These are phyloP conservation scores for Backusella psychrophila DNA, from an alignment of 192 early-diverging fungal species.

Conservation along the genomic window DNA sequence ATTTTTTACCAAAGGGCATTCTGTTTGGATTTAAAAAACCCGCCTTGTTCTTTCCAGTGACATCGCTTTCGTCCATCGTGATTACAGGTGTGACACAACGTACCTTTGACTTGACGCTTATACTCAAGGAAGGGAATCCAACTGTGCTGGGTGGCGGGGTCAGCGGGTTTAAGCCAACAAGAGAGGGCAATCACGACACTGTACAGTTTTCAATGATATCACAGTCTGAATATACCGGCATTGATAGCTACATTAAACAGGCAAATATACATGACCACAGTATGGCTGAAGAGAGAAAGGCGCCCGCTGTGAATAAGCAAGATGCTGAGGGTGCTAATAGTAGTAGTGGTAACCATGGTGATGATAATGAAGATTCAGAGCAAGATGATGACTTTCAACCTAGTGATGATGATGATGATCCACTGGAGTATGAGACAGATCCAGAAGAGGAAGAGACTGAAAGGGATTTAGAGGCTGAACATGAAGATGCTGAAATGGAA, in stretches of 20 bases:
- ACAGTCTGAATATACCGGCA: constrained; percentile 40
- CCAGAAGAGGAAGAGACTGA: constrained; percentile 29
- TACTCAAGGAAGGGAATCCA: neutral
- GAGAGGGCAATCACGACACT: constrained; percentile 4
- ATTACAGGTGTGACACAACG: constrained; percentile 38
- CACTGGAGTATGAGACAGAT: constrained; percentile 13
- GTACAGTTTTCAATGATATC: constrained; percentile 41
- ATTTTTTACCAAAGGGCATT: constrained; percentile 42
- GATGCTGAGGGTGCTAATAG: neutral
- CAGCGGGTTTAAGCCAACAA: neutral
- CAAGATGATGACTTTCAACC: constrained; percentile 22
- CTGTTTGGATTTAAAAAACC: constrained; percentile 58
- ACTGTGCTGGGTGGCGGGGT: constrained; percentile 12
- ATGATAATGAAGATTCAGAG: constrained; percentile 12
- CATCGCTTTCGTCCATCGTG: constrained; percentile 27
- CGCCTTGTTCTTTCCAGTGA: constrained; percentile 42
- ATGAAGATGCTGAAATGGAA: neutral
- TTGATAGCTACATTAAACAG: constrained; percentile 35
- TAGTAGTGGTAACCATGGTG: neutral
- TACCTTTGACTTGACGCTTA: constrained; percentile 39
- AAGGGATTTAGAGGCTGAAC: neutral
- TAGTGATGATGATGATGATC: neutral
- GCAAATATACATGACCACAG: constrained; percentile 32
- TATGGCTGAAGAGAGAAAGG: constrained; percentile 23
- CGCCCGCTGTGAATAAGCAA: constrained; percentile 11